Evolutionary conservation across 2,329 filamentous ascomycete genomes (phyloP), one percentile per base, ranked within the genome.

Genomic region (Neoarthrinium moseri): DNA sequence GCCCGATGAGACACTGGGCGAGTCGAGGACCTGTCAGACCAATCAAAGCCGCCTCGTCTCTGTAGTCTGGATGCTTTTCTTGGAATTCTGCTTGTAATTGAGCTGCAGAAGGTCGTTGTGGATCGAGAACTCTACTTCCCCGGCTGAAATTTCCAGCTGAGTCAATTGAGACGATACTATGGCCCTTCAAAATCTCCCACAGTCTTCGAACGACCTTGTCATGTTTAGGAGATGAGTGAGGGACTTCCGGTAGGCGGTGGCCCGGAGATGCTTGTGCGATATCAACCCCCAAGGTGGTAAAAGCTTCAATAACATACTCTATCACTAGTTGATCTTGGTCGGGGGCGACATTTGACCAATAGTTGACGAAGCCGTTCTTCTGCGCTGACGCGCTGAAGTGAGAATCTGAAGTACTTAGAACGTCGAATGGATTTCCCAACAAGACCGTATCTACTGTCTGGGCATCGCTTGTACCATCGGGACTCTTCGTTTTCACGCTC

Each of bases 1-100:
- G 44, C 0, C 71, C 72, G 0, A 52, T 54, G 0, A 77, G 56
- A 40, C 65, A 70, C 0, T 64, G 59, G 1, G 70, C 68, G 1
- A 75, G 57, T 6, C 54, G 43, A 0, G 61, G 45, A 0, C 64
- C 71, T 0, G 62, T 64, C 4, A 54, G 55, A 11, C 60, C 40
- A 1, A 69, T 47, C 0, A 73, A 63, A 15, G 59, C 51, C 22
- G 61, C 53, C 15, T 64, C 64, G 5, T 46, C 55, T 2, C 42
- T 51, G 46, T 72, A 63, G 5, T 60, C 26, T 29, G 8, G 26
- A 29, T 8, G n/a, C 26, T 29, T 29, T 7, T 8, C n/a, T 29
- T n/a, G 26, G n/a, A 29, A 29, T 7, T 29, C 26, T 29, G 26
- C 26, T 7, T 8, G 26, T 8, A 29, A n/a, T n/a, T 29, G 26